phyloP scores from a whole-genome alignment of 768 basidiomycete species.

The Psilocybe azurescens region DNA sequence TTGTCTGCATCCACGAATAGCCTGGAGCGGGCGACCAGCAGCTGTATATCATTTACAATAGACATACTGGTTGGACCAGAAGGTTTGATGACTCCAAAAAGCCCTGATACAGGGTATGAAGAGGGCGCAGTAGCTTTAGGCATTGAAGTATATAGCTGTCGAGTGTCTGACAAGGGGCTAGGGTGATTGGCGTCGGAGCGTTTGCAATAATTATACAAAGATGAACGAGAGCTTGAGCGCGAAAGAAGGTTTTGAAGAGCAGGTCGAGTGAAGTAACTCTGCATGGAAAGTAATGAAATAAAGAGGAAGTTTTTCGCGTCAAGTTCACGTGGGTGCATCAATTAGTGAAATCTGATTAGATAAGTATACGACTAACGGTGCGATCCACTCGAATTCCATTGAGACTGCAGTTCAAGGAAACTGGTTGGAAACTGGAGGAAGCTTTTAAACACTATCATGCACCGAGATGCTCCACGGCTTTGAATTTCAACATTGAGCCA shows the following conservation, averaged over 20 bases:
- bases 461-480: too few species aligned
- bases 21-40: conserved; percentile 74
- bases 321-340: neutral
- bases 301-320: neutral
- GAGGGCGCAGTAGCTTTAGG: conserved; percentile 61
- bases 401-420: too few species aligned
- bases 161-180: neutral
- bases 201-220: neutral
- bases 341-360: too few species aligned
- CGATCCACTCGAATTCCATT: too few species aligned
- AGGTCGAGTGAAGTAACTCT: too few species aligned
- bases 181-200: neutral
- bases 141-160: conserved; percentile 44
- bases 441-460: too few species aligned
- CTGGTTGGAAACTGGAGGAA: too few species aligned
- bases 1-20: conserved; percentile 77
- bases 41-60: conserved; percentile 84
- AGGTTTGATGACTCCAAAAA: conserved; percentile 92
- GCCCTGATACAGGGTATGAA: conserved; percentile 69
- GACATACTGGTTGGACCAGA: conserved; percentile 94
- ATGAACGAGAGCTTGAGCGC: neutral
- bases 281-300: too few species aligned
- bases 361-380: too few species aligned
- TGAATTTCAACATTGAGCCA: too few species aligned
- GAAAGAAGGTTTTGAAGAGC: neutral